Evolutionary conservation across 1,284 basidiomycete species (phyloP).

Genomic region (Malassezia caprae): DNA sequence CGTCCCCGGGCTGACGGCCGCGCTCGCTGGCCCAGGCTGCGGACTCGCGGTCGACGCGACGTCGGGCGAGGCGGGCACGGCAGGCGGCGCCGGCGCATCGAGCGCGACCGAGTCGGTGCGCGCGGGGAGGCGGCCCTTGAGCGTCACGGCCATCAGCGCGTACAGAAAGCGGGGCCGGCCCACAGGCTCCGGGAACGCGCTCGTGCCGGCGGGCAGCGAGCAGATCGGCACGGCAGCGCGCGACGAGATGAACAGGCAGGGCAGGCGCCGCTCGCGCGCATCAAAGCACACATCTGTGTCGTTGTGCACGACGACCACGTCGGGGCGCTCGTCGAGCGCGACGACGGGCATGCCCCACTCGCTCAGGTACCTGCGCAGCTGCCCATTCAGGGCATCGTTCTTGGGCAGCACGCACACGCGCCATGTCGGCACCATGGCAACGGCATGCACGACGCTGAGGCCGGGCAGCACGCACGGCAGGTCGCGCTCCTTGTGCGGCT

Average conservation of each 20-base stretch:
- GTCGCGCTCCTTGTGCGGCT: neutral
- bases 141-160: neutral
- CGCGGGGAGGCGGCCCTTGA: neutral
- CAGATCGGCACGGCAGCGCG: neutral
- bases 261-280: neutral
- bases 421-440: neutral
- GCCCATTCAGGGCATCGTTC: neutral
- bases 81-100: neutral
- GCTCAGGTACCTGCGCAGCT: neutral
- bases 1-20: no score
- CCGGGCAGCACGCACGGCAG: neutral
- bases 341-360: constrained; percentile 4
- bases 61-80: neutral
- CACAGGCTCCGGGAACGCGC: neutral
- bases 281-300: neutral
- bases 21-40: no score
- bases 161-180: neutral
- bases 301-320: constrained; percentile 10
- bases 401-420: constrained; percentile 1
- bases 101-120: neutral
- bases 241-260: constrained; percentile 4
- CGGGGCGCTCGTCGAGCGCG: neutral
- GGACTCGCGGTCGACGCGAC: neutral
- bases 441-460: neutral
- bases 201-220: neutral